Evolutionary conservation across 352 stramenopile genomes (phyloP).

Genomic region (Thalassiosira pacifica): DNA sequence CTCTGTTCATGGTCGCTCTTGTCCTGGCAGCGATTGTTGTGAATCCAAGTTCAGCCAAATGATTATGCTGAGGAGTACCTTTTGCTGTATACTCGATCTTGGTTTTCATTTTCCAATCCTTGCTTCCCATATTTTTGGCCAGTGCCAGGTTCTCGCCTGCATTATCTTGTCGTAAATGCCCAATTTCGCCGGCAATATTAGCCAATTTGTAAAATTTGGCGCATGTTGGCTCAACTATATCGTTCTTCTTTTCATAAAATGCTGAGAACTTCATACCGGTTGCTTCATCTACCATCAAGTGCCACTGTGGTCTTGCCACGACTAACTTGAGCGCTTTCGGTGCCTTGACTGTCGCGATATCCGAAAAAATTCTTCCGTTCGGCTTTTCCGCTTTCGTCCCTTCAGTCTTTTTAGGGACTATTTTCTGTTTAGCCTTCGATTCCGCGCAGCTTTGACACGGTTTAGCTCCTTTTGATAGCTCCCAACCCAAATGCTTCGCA

Average conservation of each 20-base stretch:
- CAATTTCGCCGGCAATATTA: not conserved
- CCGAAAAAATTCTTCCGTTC: not conserved
- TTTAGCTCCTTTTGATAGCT: not conserved
- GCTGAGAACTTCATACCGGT: too few relatives aligned
- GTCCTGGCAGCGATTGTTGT: not conserved
- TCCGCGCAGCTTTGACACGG: not conserved
- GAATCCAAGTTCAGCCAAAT: not conserved
- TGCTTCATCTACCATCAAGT: too few relatives aligned
- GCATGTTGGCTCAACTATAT: not conserved
- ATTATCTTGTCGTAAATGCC: not conserved
- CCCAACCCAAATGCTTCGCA: not conserved
- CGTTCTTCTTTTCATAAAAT: not conserved
- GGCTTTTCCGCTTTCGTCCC: too few relatives aligned
- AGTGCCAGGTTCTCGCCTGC: not conserved
- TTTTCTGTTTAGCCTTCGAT: not conserved
- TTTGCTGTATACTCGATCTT: too few relatives aligned
- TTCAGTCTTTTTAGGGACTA: not conserved
- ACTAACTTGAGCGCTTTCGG: too few relatives aligned
- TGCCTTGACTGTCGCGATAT: not conserved
- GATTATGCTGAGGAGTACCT: not conserved
- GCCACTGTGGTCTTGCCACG: not conserved
- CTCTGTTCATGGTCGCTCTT: not conserved
- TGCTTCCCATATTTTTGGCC: too few relatives aligned
- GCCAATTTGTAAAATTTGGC: too few relatives aligned
- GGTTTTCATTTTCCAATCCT: too few relatives aligned